Base-by-base conservation (phyloP, 176 grass and related monocot genomes). In the Carex cristatella region DNA sequence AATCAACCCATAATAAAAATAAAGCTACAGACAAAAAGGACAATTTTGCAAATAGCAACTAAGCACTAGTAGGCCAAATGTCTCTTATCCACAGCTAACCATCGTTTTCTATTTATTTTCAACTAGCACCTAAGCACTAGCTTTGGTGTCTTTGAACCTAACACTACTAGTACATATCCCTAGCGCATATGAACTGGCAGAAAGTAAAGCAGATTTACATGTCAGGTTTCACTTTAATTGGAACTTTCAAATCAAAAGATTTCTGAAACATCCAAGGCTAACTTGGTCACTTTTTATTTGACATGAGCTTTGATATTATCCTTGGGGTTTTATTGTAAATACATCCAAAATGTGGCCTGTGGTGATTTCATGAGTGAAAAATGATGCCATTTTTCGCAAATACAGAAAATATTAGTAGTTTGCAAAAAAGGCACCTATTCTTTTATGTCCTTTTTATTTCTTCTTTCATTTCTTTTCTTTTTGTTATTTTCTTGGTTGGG, bases 401-500 rank as follows among this genome's bases (percentile, higher is more conserved):
- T 81, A 58, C 64, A 87, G 5, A 80, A 44, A 31, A 65, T 81
- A 42, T 33, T 32, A 68, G 14, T 81, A 77, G n/a, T 2, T 27
- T 32, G 18, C 12, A 79, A 46, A 60, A 86, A 51, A 73, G 8
- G 7, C 58, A 70, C 1, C 33, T 61, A 13, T 54, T 38, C 1
- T 33, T 51, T 54, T 40, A 13, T 61, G n/a, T 13, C 31, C 61
- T 14, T 38, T 31, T 77, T 32, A 56, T 57, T 6, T 78, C 14
- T 33, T 79, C 14, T 33, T 79, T 58, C 48, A 76, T 3, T 79
- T 78, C 9, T 57, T 8, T 79, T 58, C 18, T n/a, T 18, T 8
- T 79, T 58, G 12, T n/a, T 73, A 37, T 40, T 60, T 55, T 2
- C 5, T 57, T 12, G 49, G 14, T 35, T 15, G 32, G 30, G 28